These are phyloP conservation scores for Fusarium armeniacum DNA, from an alignment of 2,329 filamentous ascomycete genomes.

Conservation along the genomic window DNA sequence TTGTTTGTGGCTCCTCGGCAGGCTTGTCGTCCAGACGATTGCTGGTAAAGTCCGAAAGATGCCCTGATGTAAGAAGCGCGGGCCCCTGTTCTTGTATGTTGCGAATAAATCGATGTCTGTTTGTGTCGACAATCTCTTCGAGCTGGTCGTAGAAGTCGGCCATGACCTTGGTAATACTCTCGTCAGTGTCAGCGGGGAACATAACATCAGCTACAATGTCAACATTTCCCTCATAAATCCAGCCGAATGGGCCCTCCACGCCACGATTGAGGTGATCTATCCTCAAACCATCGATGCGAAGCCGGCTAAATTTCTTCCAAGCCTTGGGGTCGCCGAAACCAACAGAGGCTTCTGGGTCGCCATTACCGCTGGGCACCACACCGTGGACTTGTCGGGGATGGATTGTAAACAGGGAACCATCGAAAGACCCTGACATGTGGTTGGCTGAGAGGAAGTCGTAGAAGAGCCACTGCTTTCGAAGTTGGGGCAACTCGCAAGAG, in stretches of 20 bases:
- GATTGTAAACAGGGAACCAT: conserved; percentile 96
- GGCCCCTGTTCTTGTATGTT: conserved; percentile 56
- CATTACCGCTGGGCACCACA: conserved; percentile 69
- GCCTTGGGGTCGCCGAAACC: conserved; percentile 75
- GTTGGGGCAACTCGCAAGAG: conserved; percentile 91
- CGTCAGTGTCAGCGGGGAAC: conserved; percentile 89
- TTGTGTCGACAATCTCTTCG: conserved; percentile 89
- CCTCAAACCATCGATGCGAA: conserved; percentile 91
- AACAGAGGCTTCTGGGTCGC: conserved; percentile 66
- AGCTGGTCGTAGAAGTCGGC: conserved; percentile 97
- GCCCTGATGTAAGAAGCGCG: conserved; percentile 51
- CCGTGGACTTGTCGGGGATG: conserved; percentile 93
- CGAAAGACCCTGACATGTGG: conserved; percentile 95
- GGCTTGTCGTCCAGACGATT: conserved; percentile 26
- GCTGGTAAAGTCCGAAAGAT: conserved; percentile 52
- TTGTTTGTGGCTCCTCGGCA: conserved; percentile 20
- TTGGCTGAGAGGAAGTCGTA: conserved; percentile 97
- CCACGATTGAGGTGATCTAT: conserved; percentile 97
- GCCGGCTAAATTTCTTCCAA: conserved; percentile 96
- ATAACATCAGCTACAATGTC: conserved; percentile 97
- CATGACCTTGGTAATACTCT: conserved; percentile 93
- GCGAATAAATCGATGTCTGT: conserved; percentile 74
- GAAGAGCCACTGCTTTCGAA: conserved; percentile 96
- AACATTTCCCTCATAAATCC: conserved; percentile 97
- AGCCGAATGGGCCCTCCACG: conserved; percentile 93